phyloP scores from a whole-genome alignment of 1,284 basidiomycete genomes.

The Chiua sp. region DNA sequence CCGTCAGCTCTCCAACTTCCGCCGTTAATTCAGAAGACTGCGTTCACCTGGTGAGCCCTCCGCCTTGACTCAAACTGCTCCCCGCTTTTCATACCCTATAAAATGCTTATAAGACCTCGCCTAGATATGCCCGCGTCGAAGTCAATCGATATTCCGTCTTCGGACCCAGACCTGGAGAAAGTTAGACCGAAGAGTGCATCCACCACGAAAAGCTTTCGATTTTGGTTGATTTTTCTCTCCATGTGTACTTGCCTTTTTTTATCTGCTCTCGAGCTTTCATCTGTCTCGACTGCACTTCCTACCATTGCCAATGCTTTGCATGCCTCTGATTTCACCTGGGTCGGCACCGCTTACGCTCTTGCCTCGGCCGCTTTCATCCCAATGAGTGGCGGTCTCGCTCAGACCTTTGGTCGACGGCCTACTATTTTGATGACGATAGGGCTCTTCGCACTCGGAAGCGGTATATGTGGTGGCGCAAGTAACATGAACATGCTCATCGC shows the following conservation, averaged over 20 bases:
- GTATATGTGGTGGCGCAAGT: neutral
- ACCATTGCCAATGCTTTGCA: neutral
- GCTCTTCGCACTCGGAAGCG: neutral
- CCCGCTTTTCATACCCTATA: too few species aligned
- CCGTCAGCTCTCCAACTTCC: too few species aligned
- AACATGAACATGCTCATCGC: neutral
- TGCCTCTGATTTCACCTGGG: neutral
- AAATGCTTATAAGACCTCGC: too few species aligned
- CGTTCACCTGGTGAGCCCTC: too few species aligned
- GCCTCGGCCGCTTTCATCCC: conserved; percentile 35
- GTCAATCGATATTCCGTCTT: too few species aligned
- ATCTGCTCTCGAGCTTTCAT: neutral
- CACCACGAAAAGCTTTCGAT: neutral
- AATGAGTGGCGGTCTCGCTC: conserved; percentile 35
- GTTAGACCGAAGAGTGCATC: too few species aligned
- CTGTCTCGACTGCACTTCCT: neutral
- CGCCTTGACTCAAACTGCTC: too few species aligned
- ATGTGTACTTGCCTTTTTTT: neutral
- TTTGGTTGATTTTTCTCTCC: neutral
- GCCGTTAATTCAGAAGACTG: too few species aligned
- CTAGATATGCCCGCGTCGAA: too few species aligned
- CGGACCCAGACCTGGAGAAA: too few species aligned
- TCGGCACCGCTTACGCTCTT: neutral
- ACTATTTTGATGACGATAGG: neutral
- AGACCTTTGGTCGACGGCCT: neutral